Evolutionary conservation across 2,329 filamentous ascomycete species (phyloP).

Genomic region (Leptoxyphium fumago): DNA sequence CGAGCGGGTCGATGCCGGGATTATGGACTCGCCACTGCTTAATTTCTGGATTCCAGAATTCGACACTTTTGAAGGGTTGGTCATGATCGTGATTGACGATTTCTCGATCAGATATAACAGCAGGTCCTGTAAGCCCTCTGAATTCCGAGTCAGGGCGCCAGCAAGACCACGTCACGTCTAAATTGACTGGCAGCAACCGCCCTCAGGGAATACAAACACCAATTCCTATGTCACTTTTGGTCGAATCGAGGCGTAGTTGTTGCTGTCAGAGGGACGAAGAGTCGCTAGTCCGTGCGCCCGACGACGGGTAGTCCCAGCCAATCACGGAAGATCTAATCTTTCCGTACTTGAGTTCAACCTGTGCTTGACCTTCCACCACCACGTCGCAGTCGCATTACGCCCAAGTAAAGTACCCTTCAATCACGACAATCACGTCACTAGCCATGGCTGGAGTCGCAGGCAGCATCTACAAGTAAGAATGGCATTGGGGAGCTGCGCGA

Average conservation of each 20-base stretch:
- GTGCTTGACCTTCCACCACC: neutral
- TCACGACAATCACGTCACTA: neutral
- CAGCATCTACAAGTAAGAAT: conserved; percentile 39
- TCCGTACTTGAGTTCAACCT: neutral
- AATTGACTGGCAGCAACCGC: too few species aligned
- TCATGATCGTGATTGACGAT: conserved; percentile 7
- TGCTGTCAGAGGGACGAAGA: too few species aligned
- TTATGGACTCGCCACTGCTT: conserved; percentile 65
- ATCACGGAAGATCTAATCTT: neutral
- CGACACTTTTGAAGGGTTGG: conserved; percentile 4
- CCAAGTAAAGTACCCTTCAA: too few species aligned
- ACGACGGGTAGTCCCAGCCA: neutral
- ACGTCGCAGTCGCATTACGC: neutral
- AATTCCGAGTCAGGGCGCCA: neutral
- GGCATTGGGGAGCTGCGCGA: conserved; percentile 5
- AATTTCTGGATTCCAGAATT: conserved; percentile 52
- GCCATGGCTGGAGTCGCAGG: conserved; percentile 45
- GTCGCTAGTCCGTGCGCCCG: neutral
- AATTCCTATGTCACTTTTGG: too few species aligned
- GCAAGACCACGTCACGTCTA: too few species aligned
- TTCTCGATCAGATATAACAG: neutral
- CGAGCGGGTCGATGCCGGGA: conserved; percentile 71
- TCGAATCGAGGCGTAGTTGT: too few species aligned
- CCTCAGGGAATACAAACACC: too few species aligned
- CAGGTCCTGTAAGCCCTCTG: neutral